Evolutionary conservation across 352 stramenopile genomes (phyloP), one percentile per base, ranked within the genome.

Genomic region (Aphanomyces astaci): DNA sequence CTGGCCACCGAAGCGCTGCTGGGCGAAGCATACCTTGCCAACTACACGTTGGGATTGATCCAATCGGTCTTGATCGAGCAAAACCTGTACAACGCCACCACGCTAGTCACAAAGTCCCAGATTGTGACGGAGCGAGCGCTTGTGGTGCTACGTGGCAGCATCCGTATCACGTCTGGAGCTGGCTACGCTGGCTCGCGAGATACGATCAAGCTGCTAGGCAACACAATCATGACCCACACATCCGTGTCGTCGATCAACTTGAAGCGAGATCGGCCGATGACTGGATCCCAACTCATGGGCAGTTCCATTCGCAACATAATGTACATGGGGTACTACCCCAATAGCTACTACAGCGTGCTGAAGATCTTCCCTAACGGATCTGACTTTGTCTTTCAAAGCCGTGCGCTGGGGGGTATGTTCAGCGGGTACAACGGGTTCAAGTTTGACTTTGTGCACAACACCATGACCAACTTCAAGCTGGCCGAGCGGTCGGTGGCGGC

Each of bases 351-450:
- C 48, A 46, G 39, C 17, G 39, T 17, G 39, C 39, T 46, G 9
- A 46, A 9, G 9, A 46, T 46, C 9, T n/a, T n/a, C 39, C 39
- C 39, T 9, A 46, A 46, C 39, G 39, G 39, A 9, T 46, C 39
- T 9, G 39, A 46, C 39, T 46, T 17, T 17, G 17, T 17, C 39
- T 46, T 46, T 46, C n/a, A n/a, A 46, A 17, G 9, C 17, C 9
- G 39, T 46, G 9, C 9, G 39, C 48, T 80, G 4, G 75, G 75
- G 5, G 45, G 73, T n/a, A 65, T 54, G 15, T 71, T 71, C 36
- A 77, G 73, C 19, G 75, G 75, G 3, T 49, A 79, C 49, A 79
- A 76, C 33, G 75, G 69, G 2, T 78, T 76, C 54, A 77, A 78
- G 43, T 11, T 15, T 1, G 73, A 73, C 55, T 81, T 70, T 66